These are phyloP conservation scores for Termitomyces sp. DNA, from an alignment of 768 basidiomycete species.

Conservation along the genomic window DNA sequence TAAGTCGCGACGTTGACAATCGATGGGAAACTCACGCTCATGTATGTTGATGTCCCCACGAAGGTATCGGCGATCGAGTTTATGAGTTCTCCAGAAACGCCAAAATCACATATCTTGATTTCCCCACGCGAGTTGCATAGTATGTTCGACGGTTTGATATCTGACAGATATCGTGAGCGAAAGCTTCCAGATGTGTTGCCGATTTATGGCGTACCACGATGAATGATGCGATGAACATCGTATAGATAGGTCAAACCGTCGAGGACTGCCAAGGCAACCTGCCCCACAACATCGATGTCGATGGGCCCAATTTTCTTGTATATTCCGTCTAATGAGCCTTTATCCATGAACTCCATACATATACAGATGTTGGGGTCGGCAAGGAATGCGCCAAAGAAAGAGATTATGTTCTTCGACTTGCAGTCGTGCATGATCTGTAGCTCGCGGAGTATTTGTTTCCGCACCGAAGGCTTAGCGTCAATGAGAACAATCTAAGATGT, in stretches of 20 bases:
- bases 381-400: slow-evolving; percentile 95
- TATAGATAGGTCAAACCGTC: slow-evolving; percentile 96
- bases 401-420: slow-evolving; percentile 88
- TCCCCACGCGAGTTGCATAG: slow-evolving; percentile 90
- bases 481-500: slow-evolving; percentile 80
- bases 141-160: slow-evolving; percentile 99
- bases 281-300: slow-evolving; percentile 86
- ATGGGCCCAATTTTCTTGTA: slow-evolving; percentile 96
- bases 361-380: slow-evolving; percentile 98
- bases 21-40: slow-evolving; percentile 71
- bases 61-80: slow-evolving; percentile 99
- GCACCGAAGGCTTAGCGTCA: slow-evolving; percentile 91
- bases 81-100: slow-evolving; percentile 97
- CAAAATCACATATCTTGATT: slow-evolving; percentile 99
- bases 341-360: slow-evolving; percentile 97
- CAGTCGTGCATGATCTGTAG: slow-evolving; percentile 99
- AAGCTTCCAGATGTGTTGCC: background rate
- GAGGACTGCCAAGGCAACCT: slow-evolving; percentile 91
- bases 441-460: slow-evolving; percentile 97
- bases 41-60: slow-evolving; percentile 97
- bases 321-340: slow-evolving; percentile 88
- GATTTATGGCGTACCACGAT: slow-evolving; percentile 67
- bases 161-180: slow-evolving; percentile 38
- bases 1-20: background rate
- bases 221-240: slow-evolving; percentile 96